Evolutionary conservation across 768 basidiomycete genomes (phyloP).

Genomic region (Tricholoma flavovirens): DNA sequence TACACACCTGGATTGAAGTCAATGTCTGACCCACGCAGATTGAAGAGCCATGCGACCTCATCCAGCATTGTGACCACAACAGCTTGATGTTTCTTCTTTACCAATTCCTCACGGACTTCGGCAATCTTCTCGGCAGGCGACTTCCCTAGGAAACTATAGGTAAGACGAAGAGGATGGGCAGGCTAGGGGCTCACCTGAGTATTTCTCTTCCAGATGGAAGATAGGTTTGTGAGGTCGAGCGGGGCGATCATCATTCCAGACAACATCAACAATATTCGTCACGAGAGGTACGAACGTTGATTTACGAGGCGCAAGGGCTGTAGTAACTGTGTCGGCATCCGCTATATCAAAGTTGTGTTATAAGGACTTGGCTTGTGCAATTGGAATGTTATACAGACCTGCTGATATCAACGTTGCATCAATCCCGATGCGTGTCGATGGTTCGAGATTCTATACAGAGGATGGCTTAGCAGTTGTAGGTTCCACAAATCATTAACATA

Average conservation of each 20-base stretch:
- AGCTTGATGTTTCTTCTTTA: conserved; percentile 59
- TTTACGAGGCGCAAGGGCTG: conserved; percentile 45
- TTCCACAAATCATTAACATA: conserved; percentile 15
- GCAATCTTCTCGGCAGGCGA: conserved; percentile 61
- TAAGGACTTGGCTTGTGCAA: not conserved
- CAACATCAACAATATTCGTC: conserved; percentile 70
- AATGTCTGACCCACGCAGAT: conserved; percentile 89
- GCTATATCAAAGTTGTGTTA: conserved; percentile 26
- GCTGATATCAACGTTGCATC: conserved; percentile 74
- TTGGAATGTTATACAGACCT: conserved; percentile 29
- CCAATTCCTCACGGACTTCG: conserved; percentile 57
- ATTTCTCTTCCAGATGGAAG: conserved; percentile 67
- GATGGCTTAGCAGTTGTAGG: not conserved
- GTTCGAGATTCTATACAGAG: conserved; percentile 47
- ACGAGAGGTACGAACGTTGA: conserved; percentile 63
- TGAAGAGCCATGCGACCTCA: conserved; percentile 93
- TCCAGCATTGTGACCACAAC: conserved; percentile 85
- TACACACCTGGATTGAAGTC: conserved; percentile 63
- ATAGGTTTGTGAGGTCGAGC: conserved; percentile 60
- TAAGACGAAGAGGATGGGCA: not conserved
- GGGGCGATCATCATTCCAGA: conserved; percentile 75
- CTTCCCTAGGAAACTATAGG: conserved; percentile 38
- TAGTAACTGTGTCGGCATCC: conserved; percentile 59
- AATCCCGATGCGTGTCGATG: conserved; percentile 67
- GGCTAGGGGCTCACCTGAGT: conserved; percentile 44